Base-by-base conservation (phyloP, 2,329 filamentous ascomycete species). In the Aureobasidium zeae region DNA sequence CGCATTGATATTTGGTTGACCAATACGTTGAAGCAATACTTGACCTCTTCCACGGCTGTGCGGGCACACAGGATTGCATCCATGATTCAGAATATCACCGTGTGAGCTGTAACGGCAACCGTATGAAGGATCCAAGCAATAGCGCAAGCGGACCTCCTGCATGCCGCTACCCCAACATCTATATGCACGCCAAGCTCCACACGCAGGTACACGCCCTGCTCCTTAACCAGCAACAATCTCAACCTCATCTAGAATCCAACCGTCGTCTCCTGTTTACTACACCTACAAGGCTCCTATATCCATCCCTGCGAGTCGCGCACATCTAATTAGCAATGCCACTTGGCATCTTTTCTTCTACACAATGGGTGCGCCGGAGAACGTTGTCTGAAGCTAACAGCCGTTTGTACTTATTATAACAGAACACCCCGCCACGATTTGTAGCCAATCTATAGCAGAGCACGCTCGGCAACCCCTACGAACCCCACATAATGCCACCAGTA, bases 21-120 rank as follows among this genome's bases (percentile, higher is more conserved):
- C 8, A 17, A 4, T n/a, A 8, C 6, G n/a, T 17, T 7, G 19
- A 31, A 17, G 19, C 29, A 17, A 31, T 31, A 7, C 29, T 7
- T 11, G 6, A n/a, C 11, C 8, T 7, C 5, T 17, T 17, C 8
- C 9, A 5, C 22, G 37, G 20, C 20, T 41, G 25, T 38, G 35
- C 35, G 29, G 19, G 37, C 37, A 41, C 32, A 41, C 37, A 28
- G 26, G 32, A 41, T 32, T 25, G 24, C 20, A 31, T 3, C 15
- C 16, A 30, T 43, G 39, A 43, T 43, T 43, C 39, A 43, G 39
- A 43, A 43, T 34, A 34, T 43, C 39, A 43, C 22, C 38, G 38
- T 43, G 26, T 43, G 22, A 43, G 30, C 34, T 33, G 11, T 33
- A 43, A 43, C 39, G 39, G 29, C 20, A 22, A 21, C 28, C 19